Percentiles rank a stretch among this genome's conserved stretches.
These are phyloP conservation scores for Parathielavia appendiculata DNA, from an alignment of 495 filamentous ascomycete genomes.

Conservation along the genomic window DNA sequence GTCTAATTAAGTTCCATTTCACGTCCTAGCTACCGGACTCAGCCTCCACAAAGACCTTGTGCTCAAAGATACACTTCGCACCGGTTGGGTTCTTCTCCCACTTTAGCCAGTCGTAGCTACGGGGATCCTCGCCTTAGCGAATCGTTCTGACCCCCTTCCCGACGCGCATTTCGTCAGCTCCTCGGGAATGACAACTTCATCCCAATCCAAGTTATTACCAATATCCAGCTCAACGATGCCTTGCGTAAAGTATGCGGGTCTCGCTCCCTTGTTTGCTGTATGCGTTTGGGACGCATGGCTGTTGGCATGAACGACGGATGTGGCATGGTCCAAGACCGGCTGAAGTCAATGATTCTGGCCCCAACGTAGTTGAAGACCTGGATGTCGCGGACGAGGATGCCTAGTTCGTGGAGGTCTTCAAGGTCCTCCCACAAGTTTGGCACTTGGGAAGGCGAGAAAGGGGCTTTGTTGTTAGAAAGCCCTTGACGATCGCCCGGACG, in stretches of 20 bases:
- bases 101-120: background rate
- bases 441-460: conserved; percentile 2
- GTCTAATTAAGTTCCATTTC: too few species aligned
- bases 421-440: conserved; percentile 11
- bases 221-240: background rate
- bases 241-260: background rate
- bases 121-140: background rate
- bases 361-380: conserved; percentile 13
- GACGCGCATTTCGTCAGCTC: background rate
- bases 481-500: conserved; percentile 21
- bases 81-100: background rate
- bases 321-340: conserved; percentile 17
- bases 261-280: background rate
- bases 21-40: too few species aligned
- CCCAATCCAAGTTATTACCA: background rate
- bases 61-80: too few species aligned
- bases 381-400: conserved; percentile 20
- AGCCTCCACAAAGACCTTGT: background rate
- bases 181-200: background rate
- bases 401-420: conserved; percentile 12
- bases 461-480: background rate
- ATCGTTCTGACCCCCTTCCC: background rate
- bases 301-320: conserved; percentile 2
- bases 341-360: conserved; percentile 21
- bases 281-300: background rate